phyloP scores from a whole-genome alignment of 768 basidiomycete species.

The Mycena sanguinolenta region DNA sequence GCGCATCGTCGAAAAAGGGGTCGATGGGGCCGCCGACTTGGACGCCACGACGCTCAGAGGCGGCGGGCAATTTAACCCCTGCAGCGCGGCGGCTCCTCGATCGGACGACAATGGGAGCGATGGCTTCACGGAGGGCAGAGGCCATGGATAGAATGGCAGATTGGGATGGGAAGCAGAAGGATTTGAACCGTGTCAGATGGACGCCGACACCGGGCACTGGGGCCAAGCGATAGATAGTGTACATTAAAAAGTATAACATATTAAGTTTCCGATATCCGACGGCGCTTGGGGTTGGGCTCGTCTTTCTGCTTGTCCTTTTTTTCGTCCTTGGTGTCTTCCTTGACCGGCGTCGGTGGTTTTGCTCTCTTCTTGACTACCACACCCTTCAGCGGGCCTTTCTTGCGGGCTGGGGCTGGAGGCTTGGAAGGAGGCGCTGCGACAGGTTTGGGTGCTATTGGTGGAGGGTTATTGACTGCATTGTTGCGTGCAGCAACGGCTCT shows the following conservation, averaged over 20 bases:
- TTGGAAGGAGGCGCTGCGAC: slow-evolving; percentile 44
- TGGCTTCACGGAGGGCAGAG: slow-evolving; percentile 74
- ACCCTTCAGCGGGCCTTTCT: slow-evolving; percentile 82
- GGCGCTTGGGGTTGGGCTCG: slow-evolving; percentile 71
- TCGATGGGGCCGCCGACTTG: slow-evolving; percentile 85
- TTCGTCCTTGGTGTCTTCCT: slow-evolving; percentile 27
- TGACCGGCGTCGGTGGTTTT: slow-evolving; percentile 52
- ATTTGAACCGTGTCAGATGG: slow-evolving; percentile 79
- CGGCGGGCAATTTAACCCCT: slow-evolving; percentile 85
- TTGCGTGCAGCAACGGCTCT: slow-evolving; percentile 80
- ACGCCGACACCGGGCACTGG: slow-evolving; percentile 75
- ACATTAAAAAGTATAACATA: slow-evolving; percentile 22
- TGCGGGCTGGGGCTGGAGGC: slow-evolving; percentile 50
- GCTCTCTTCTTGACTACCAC: slow-evolving; percentile 84
- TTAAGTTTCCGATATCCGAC: slow-evolving; percentile 60
- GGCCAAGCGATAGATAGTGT: slow-evolving; percentile 47
- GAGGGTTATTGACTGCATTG: slow-evolving; percentile 59
- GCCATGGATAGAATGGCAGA: slow-evolving; percentile 69
- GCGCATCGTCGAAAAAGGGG: slow-evolving; percentile 54
- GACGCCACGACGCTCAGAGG: slow-evolving; percentile 83
- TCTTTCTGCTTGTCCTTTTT: slow-evolving; percentile 43
- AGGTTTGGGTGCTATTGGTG: slow-evolving; percentile 52
- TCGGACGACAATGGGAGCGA: slow-evolving; percentile 75
- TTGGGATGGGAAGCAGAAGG: slow-evolving; percentile 70
- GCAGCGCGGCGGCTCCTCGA: slow-evolving; percentile 85